phyloP scores from a whole-genome alignment of 306 rosid species.

The Rubus idaeus region DNA sequence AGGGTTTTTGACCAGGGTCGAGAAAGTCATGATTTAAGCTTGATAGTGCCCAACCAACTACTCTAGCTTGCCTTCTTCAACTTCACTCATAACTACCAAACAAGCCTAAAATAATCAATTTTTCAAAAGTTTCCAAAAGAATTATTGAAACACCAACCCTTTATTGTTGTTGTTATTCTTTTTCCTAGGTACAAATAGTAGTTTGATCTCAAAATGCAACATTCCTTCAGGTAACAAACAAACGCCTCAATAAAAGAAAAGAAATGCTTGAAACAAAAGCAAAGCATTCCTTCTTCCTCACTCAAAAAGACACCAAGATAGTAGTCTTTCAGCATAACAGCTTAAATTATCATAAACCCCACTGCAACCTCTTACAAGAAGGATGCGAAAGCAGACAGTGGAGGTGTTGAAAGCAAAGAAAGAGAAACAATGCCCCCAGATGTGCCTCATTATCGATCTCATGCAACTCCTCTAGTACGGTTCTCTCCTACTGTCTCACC shows the following conservation, averaged over 20 bases:
- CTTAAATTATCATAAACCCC: slow-evolving; percentile 30
- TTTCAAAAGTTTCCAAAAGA: background rate
- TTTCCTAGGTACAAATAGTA: slow-evolving; percentile 16
- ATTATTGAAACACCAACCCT: slow-evolving; percentile 26
- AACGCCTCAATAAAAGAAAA: slow-evolving; percentile 21
- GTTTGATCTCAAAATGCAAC: slow-evolving; percentile 18
- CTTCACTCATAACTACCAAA: slow-evolving; percentile 53
- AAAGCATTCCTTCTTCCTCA: slow-evolving; percentile 59
- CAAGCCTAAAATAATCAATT: slow-evolving; percentile 25
- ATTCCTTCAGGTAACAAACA: slow-evolving; percentile 40
- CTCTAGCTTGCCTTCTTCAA: slow-evolving; percentile 45
- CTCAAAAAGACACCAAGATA: slow-evolving; percentile 45
- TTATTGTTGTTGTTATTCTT: background rate
- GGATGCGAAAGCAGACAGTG: slow-evolving; percentile 30
- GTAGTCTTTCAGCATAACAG: slow-evolving; percentile 28
- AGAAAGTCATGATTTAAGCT: slow-evolving; percentile 25
- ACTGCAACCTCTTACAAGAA: slow-evolving; percentile 22
- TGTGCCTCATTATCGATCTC: slow-evolving; percentile 47
- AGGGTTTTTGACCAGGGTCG: background rate
- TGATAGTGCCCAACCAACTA: slow-evolving; percentile 49
- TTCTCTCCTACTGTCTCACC: slow-evolving; percentile 41
- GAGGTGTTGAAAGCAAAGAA: slow-evolving; percentile 29
- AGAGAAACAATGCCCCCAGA: slow-evolving; percentile 66
- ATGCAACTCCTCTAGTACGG: slow-evolving; percentile 38
- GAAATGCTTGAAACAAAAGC: slow-evolving; percentile 66